These are phyloP conservation scores for Vitis hybrid DNA, from an alignment of 177 flowering plant genomes.

Conservation along the genomic window DNA sequence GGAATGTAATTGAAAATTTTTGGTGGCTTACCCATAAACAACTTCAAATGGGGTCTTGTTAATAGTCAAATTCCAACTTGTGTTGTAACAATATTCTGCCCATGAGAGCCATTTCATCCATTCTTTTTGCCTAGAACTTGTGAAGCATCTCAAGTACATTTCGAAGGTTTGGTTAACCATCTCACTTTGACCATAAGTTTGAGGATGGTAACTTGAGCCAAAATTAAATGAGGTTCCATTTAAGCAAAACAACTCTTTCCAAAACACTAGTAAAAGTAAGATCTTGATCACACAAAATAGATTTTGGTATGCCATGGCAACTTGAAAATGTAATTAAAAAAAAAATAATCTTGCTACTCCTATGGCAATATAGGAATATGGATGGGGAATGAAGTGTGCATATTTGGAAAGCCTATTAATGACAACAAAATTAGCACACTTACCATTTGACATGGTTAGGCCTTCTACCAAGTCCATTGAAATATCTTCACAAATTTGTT, in stretches of 20 bases:
- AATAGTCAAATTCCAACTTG: conserved; percentile 9
- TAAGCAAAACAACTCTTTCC: no score
- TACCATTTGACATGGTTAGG: neutral
- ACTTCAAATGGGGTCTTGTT: conserved; percentile 17
- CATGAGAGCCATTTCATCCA: conserved; percentile 9
- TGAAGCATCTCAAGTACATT: conserved; percentile 1
- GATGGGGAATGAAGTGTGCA: conserved; percentile 4
- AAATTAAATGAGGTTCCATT: no score
- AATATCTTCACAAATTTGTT: neutral
- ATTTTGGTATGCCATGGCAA: no score
- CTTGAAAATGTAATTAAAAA: no score
- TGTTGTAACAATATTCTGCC: conserved; percentile 24
- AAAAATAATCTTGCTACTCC: neutral
- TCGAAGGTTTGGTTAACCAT: no score
- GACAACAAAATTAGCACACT: neutral
- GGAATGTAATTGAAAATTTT: no score
- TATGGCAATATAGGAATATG: neutral
- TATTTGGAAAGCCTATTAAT: conserved; percentile 4
- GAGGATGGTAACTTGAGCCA: no score
- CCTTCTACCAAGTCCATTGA: neutral
- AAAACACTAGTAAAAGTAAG: no score
- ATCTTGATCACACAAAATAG: no score
- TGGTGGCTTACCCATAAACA: conserved; percentile 2
- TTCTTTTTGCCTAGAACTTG: neutral
- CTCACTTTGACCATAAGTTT: no score